Conservation (phyloP, 2,329 filamentous ascomycete genomes). For the Ascochyta viciae-villosae region DNA sequence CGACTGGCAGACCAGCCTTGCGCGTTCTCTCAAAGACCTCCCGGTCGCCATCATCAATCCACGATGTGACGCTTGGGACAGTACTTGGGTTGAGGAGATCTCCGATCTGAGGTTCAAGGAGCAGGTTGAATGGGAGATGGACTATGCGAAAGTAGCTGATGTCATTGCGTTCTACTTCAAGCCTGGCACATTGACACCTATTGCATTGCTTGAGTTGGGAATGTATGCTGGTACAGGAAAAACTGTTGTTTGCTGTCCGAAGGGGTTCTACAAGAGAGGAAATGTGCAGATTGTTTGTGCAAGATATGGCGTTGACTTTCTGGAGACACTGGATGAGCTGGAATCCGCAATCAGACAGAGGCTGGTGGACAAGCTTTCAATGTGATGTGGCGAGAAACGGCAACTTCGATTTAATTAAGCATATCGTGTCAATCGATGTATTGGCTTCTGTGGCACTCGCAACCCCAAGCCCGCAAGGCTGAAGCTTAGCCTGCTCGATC, state of each 20-base stretch:
- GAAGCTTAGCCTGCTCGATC: not conserved
- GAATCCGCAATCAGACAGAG: conserved; percentile 36
- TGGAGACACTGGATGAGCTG: conserved; percentile 54
- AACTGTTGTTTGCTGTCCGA: conserved; percentile 60
- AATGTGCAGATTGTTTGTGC: conserved; percentile 65
- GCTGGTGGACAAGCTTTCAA: conserved; percentile 18
- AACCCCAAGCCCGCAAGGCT: not conserved
- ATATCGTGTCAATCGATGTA: not conserved
- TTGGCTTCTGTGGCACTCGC: not conserved
- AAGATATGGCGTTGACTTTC: conserved; percentile 55
- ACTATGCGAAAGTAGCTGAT: conserved; percentile 61
- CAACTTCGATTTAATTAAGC: not conserved
- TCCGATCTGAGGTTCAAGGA: conserved; percentile 59
- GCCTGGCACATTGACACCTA: conserved; percentile 58
- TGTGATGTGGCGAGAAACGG: not conserved
- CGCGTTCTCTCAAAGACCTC: conserved; percentile 45
- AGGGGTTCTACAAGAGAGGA: conserved; percentile 65
- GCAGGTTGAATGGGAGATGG: conserved; percentile 69
- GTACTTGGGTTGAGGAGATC: conserved; percentile 62
- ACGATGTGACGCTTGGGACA: conserved; percentile 64
- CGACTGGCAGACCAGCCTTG: conserved; percentile 62
- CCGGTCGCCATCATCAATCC: conserved; percentile 66
- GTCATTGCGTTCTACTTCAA: conserved; percentile 66
- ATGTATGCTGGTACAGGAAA: conserved; percentile 56
- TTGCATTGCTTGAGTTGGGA: conserved; percentile 68